Base-by-base conservation (phyloP, 2,329 filamentous ascomycete species). In the Claviceps humidiphila region DNA sequence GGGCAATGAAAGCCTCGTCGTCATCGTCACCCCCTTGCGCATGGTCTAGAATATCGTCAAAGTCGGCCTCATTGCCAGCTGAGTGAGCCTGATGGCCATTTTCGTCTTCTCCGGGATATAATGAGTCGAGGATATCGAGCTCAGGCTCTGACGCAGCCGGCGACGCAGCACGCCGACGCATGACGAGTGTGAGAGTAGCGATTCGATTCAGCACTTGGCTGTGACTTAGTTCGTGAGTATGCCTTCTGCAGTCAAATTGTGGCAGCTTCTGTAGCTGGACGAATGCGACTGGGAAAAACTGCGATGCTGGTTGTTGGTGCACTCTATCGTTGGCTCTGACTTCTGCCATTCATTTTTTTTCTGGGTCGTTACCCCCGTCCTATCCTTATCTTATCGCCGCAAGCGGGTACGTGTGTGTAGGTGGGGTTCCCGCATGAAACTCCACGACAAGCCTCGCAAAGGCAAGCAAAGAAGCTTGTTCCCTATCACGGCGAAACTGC, bases 1-100 rank as follows among this genome's bases (percentile, higher is more conserved):
- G 79, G 9, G 90, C 89, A 68, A 98, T 98, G 63, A 96, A 97
- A 0, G 85, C 85, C 64, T 86, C 90, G 64, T 98, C 89, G 47
- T 84, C 84, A 41, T 78, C 81, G 42, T 71, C 69, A n/a, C 65
- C 73, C 1, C 58, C 58, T 3, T 56, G 55, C 66, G 58, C 59
- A n/a, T 56, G 72, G 53, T 84, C 78, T 47, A 89, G 69, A 46
- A 88, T 76, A 49, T 78, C 76, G 50, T 77, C 77, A 42, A 78
- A 74, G 58, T 84, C 78, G 49, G 83, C 71, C 49, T 76, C 74
- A 49, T 68, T 65, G 54, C 69, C 68, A 47, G 68, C 65, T 47
- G 59, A 60, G 49, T 55, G 63, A 51, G 58, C 65, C 54, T 65
- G 67, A 52, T 54, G 72, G 50, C 72, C 72, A 56, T 68, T 70